Base-by-base conservation (phyloP, 163 green algal genomes). In the Scenedesmus sp. region DNA sequence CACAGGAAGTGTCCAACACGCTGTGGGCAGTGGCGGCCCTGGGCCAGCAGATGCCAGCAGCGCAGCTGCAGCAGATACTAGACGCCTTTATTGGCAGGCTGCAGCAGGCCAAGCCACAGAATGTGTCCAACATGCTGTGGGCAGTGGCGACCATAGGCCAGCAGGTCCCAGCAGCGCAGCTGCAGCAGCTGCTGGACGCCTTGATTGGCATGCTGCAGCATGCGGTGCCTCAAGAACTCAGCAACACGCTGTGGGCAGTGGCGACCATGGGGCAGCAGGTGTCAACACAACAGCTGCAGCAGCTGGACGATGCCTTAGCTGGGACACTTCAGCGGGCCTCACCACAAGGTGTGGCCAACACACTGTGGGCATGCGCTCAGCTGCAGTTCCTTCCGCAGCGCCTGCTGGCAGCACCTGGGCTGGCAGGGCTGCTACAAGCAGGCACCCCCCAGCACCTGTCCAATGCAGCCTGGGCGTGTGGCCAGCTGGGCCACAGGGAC, bases 221-320 rank as follows among this genome's bases (percentile, higher is more conserved):
- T 3, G 43, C 43, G 46, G 46, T 78, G 82, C 35, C 49, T 6
- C 81, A 87, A 26, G 35, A 87, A 12, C 76, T 76, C 33, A n/a
- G 44, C 56, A 88, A 80, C 82, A 26, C 33, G 33, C 33, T 88
- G 53, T 88, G 82, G 82, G 82, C 35, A 43, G 24, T 88, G 26
- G 82, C 82, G 18, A 44, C 44, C 22, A 88, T 88, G 82, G 13
- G 82, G 2, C 82, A 70, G 30, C 51, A 16, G 2, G 16, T 78
- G 82, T 30, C 18, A 13, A 0, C 51, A 1, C 20, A 16, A 16
- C 51, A 18, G 9, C 51, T 61, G 51, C 51, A 61, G 51, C 51
- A 10, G 51, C 51, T 61, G 4, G 1, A 26, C 13, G 9, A 24
- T 18, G 12, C 51, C 12, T 61, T 61, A 3, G 12, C 22, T 3